A percentile compares a stretch with the other conserved stretches of the same genome.
These are phyloP conservation scores for Lecanicillium sp. DNA, from an alignment of 2,329 filamentous ascomycete genomes.

Conservation along the genomic window DNA sequence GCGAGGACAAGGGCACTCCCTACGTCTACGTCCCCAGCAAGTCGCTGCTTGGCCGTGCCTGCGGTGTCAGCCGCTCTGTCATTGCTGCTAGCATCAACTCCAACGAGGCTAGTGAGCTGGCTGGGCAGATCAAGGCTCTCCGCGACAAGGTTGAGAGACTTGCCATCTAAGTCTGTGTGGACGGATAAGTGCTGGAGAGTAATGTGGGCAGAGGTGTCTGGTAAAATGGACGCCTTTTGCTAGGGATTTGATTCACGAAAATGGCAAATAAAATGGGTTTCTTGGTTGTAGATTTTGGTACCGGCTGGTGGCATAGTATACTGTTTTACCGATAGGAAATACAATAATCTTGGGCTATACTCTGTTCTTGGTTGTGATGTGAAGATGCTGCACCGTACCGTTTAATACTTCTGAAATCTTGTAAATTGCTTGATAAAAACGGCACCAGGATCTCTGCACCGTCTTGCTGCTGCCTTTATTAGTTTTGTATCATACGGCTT, in stretches of 20 bases:
- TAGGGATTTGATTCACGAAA: too few relatives aligned
- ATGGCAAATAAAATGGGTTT: too few relatives aligned
- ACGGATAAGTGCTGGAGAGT: conserved; percentile 3
- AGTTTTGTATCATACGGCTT: too few relatives aligned
- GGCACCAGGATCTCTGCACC: too few relatives aligned
- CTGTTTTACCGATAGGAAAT: neutral
- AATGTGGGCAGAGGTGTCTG: neutral
- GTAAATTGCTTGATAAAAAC: too few relatives aligned
- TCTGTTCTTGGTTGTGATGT: neutral
- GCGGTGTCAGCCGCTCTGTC: conserved; percentile 80
- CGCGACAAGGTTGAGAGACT: conserved; percentile 95
- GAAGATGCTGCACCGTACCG: too few relatives aligned
- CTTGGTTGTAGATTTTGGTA: neutral
- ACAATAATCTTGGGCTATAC: conserved; percentile 1
- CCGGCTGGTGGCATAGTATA: neutral
- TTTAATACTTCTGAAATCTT: too few relatives aligned
- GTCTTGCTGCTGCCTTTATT: too few relatives aligned
- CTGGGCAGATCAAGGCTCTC: conserved; percentile 75
- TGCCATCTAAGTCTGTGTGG: conserved; percentile 68
- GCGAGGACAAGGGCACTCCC: conserved; percentile 64
- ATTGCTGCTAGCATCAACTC: conserved; percentile 85
- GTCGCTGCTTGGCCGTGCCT: conserved; percentile 80
- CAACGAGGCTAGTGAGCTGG: conserved; percentile 84
- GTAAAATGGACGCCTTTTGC: conserved; percentile 3
- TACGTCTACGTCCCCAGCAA: conserved; percentile 69